These are phyloP conservation scores for Vararia minispora DNA, from an alignment of 768 basidiomycete genomes.

Conservation along the genomic window DNA sequence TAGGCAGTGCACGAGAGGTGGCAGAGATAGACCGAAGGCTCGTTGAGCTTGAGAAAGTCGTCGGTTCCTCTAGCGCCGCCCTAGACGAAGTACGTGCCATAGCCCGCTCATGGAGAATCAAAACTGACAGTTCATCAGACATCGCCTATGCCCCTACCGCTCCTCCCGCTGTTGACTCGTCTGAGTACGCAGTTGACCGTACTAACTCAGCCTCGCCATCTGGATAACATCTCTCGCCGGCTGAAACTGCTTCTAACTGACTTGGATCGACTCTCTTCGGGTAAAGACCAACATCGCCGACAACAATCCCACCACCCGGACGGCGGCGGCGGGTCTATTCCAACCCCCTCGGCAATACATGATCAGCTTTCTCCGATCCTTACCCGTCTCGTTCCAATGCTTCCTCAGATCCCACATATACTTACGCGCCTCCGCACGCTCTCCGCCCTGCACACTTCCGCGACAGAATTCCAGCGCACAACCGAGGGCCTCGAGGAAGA, in stretches of 20 bases:
- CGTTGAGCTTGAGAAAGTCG: slow-evolving; percentile 67
- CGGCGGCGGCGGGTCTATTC: slow-evolving; percentile 8
- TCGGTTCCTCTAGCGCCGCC: slow-evolving; percentile 72
- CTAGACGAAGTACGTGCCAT: slow-evolving; percentile 63
- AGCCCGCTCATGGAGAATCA: neutral
- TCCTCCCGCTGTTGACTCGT: slow-evolving; percentile 72
- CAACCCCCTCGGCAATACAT: slow-evolving; percentile 24
- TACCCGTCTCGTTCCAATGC: slow-evolving; percentile 55
- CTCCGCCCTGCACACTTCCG: slow-evolving; percentile 69
- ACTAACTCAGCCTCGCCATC: slow-evolving; percentile 89
- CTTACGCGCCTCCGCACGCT: slow-evolving; percentile 82
- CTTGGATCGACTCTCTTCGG: slow-evolving; percentile 64
- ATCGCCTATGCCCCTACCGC: slow-evolving; percentile 63
- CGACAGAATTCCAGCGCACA: slow-evolving; percentile 63
- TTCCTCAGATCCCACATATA: slow-evolving; percentile 84
- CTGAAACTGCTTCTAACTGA: slow-evolving; percentile 89
- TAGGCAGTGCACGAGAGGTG: slow-evolving; percentile 39
- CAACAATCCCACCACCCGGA: slow-evolving; percentile 23
- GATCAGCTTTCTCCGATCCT: slow-evolving; percentile 63
- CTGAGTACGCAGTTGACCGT: slow-evolving; percentile 80
- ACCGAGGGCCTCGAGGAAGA: slow-evolving; percentile 61
- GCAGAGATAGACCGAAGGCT: slow-evolving; percentile 78
- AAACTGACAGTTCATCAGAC: slow-evolving; percentile 28
- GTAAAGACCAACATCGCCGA: slow-evolving; percentile 26
- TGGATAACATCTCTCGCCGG: slow-evolving; percentile 90